Evolutionary conservation across 2,329 filamentous ascomycete species (phyloP).

Genomic region (Sclerotinia borealis): DNA sequence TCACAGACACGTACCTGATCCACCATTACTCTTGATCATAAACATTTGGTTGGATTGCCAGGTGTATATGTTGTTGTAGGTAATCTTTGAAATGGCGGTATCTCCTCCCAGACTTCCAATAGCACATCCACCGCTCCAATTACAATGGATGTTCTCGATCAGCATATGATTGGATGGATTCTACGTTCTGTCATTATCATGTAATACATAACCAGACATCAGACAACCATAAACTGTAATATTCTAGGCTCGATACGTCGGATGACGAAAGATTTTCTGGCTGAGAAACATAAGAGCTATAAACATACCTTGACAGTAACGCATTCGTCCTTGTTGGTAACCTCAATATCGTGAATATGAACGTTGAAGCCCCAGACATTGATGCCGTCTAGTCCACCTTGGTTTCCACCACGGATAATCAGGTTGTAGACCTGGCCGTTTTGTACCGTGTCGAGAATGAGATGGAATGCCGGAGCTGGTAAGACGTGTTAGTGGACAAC

Average conservation of each 20-base stretch:
- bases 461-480: conserved; percentile 7
- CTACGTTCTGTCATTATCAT: neutral
- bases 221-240: neutral
- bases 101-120: conserved; percentile 49
- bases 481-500: neutral
- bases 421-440: conserved; percentile 51
- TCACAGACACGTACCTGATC: conserved; percentile 23
- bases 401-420: conserved; percentile 46
- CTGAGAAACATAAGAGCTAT: conserved; percentile 14
- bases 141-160: conserved; percentile 55
- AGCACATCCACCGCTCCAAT: conserved; percentile 52
- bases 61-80: conserved; percentile 44
- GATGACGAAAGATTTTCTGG: neutral
- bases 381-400: conserved; percentile 50
- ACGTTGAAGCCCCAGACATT: conserved; percentile 49
- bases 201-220: neutral
- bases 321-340: conserved; percentile 58
- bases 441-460: conserved; percentile 40
- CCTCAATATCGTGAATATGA: conserved; percentile 53
- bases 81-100: conserved; percentile 45
- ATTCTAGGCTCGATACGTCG: neutral
- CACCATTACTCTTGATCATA: conserved; percentile 57
- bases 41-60: conserved; percentile 49
- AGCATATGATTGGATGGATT: conserved; percentile 40
- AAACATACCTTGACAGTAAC: conserved; percentile 44